Percentiles rank a stretch among this genome's conserved stretches.
These are phyloP conservation scores for Epichloe scottii DNA, from an alignment of 2,329 filamentous ascomycete genomes.

Conservation along the genomic window DNA sequence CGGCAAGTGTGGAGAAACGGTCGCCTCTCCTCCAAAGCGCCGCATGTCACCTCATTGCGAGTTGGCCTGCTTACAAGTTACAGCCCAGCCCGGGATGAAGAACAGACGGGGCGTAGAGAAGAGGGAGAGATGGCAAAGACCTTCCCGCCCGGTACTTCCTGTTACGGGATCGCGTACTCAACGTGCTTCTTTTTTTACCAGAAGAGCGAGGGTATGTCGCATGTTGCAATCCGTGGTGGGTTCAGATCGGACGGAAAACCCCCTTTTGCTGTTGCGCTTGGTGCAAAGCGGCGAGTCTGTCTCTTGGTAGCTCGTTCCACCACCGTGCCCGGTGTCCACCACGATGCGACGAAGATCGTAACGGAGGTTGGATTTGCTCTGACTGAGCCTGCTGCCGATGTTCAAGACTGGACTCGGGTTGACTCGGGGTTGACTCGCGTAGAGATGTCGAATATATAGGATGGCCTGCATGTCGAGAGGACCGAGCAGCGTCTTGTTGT, in stretches of 20 bases:
- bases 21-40: background rate
- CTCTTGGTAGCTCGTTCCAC: too few species aligned
- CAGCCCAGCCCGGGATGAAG: background rate
- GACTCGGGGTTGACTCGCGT: too few species aligned
- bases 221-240: background rate
- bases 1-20: background rate
- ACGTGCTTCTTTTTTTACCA: background rate
- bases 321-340: background rate
- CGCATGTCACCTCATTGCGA: background rate
- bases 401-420: too few species aligned
- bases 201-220: background rate
- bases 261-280: background rate
- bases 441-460: background rate
- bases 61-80: too few species aligned
- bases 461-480: background rate
- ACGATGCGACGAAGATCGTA: background rate
- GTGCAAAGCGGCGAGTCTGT: background rate
- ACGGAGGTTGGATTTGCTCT: background rate
- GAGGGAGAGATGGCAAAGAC: background rate
- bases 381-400: too few species aligned
- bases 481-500: background rate
- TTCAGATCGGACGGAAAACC: background rate
- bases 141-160: background rate
- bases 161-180: background rate
- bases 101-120: background rate